A percentile compares a stretch with the other conserved stretches of the same genome.
Evolutionary conservation across 345 rosid species (phyloP).

Genomic region (Salix arbutifolia): DNA sequence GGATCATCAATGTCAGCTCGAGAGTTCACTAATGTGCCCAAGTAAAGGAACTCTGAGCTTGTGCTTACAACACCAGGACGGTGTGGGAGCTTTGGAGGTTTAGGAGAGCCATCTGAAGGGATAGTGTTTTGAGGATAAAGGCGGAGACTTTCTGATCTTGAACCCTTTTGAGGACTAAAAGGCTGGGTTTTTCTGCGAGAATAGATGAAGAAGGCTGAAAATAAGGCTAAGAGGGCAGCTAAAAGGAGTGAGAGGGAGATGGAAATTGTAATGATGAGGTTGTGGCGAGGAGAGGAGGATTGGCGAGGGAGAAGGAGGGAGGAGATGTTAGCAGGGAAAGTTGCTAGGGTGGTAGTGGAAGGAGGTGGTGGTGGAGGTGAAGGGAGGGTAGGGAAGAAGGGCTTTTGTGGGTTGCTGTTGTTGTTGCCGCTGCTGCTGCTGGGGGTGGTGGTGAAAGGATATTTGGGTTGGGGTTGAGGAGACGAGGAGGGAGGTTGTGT

Average conservation of each 20-base stretch:
- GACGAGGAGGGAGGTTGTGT: constrained; percentile 7
- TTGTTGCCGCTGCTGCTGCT: neutral
- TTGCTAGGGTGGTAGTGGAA: constrained; percentile 35
- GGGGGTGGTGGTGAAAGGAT: constrained; percentile 17
- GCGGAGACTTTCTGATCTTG: constrained; percentile 52
- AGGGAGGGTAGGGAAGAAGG: constrained; percentile 13
- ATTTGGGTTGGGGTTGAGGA: constrained; percentile 18
- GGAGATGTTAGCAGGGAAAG: constrained; percentile 93
- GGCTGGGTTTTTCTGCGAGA: constrained; percentile 32
- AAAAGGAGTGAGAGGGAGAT: constrained; percentile 53
- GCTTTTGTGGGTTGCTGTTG: constrained; percentile 4
- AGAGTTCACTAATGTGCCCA: constrained; percentile 69
- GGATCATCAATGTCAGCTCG: constrained; percentile 25
- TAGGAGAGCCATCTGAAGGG: constrained; percentile 53
- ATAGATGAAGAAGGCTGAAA: constrained; percentile 40
- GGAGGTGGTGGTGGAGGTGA: constrained; percentile 37
- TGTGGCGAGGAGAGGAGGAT: constrained; percentile 16
- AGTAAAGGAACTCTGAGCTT: constrained; percentile 78
- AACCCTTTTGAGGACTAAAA: constrained; percentile 31
- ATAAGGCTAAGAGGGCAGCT: constrained; percentile 43
- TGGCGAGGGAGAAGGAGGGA: constrained; percentile 62
- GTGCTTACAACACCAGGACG: constrained; percentile 31
- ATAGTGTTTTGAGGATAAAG: constrained; percentile 61
- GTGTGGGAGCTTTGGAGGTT: constrained; percentile 25
- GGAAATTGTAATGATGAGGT: constrained; percentile 36